Evolutionary conservation across 305 asterid species (phyloP), one percentile per base, ranked within the genome.

Genomic region (Fraxinus ornus): DNA sequence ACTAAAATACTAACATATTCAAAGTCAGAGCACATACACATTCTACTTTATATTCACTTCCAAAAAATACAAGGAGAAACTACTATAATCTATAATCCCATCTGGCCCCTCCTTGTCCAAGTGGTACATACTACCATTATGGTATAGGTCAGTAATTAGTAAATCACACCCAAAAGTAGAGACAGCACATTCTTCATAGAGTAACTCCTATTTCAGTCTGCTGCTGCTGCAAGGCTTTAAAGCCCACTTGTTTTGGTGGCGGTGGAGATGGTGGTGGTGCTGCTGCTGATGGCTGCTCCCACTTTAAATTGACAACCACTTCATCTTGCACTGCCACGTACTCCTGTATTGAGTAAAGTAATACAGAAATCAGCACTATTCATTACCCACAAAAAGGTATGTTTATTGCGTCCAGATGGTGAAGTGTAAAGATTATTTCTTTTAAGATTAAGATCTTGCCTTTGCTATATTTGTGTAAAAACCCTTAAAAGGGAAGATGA

Each of bases 271-370:
- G 36, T 13, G 70, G 22, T 15, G 71, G 2, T 68, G 83, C 24
- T 33, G 73, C n/a, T 24, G 79, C 71, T 66, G 76, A 26, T 36
- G 77, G 76, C 39, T 74, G 79, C 13, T 83, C 86, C 89, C 91
- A 86, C 17, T 88, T 86, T 52, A 85, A 64, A 78, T 85, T 87
- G 21, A 86, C 86, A 5, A 86, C 84, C 12, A 77, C 87, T 84
- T 85, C 94, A 83, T 92, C 93, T 32, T 88, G 82, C 55, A 84
- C 92, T 1, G 90, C 82, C 84, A 84, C 91, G 60, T 89, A 90
- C 7, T 89, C 93, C 96, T 92, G 79, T 52, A 30, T 68, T 1
- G 32, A 21, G 36, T 39, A 3, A 62, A 66, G 26, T 30, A 39
- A 12, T 17, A 76, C 19, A 36, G 68, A 72, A 26, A 75, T 28